Percentiles rank a stretch among this genome's conserved stretches.
These are phyloP conservation scores for Bipolaris sorokiniana DNA, from an alignment of 2,329 filamentous ascomycete species.

Conservation along the genomic window DNA sequence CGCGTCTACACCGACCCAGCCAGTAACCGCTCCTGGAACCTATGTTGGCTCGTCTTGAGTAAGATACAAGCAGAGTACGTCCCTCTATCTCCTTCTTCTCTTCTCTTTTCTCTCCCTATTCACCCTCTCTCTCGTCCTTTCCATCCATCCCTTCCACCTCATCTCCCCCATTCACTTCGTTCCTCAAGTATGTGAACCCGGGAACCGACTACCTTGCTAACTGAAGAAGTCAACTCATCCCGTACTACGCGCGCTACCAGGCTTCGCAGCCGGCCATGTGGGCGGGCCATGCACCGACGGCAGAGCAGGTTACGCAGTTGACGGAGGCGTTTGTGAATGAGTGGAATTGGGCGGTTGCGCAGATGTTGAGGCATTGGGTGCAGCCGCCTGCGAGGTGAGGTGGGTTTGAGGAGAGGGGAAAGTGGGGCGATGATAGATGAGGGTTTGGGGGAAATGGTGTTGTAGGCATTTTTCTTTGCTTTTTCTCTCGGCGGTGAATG, in stretches of 20 bases:
- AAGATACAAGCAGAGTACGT: conserved; percentile 71
- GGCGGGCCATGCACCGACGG: conserved; percentile 64
- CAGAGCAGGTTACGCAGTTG: conserved; percentile 64
- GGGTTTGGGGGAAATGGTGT: neutral
- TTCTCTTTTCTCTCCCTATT: neutral
- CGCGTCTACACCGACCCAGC: conserved; percentile 68
- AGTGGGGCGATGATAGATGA: neutral
- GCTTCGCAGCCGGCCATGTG: conserved; percentile 72
- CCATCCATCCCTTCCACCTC: conserved; percentile 2
- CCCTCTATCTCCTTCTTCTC: neutral
- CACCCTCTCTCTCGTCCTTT: conserved; percentile 6
- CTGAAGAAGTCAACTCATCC: conserved; percentile 61
- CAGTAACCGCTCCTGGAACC: conserved; percentile 75
- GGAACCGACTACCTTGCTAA: no score
- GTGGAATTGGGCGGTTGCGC: conserved; percentile 69
- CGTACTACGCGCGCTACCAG: conserved; percentile 66
- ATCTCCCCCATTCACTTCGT: no score
- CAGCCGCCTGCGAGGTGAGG: conserved; percentile 54
- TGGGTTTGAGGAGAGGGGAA: neutral
- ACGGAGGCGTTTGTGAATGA: conserved; percentile 68
- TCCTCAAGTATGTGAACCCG: no score
- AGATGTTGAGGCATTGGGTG: conserved; percentile 72
- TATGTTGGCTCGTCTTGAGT: conserved; percentile 72
- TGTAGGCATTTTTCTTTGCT: no score
- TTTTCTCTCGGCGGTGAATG: no score